Conservation (phyloP, 2,329 filamentous ascomycete species). For the Penicillium sp. region DNA sequence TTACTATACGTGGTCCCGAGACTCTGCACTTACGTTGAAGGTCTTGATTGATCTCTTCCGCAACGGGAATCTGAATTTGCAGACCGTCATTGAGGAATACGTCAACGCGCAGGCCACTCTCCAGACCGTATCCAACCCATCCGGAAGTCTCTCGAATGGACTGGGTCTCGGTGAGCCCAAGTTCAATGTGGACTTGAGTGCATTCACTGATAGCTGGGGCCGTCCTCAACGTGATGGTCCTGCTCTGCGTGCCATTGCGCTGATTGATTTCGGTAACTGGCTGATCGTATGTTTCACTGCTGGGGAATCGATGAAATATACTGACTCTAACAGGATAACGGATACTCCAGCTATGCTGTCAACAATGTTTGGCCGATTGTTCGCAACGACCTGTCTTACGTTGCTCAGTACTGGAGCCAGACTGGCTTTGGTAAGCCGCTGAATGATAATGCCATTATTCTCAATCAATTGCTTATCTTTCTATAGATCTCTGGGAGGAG, state of each 20-base stretch:
- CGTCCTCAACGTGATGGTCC: slow-evolving; percentile 81
- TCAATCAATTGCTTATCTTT: background rate
- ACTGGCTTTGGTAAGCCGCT: slow-evolving; percentile 58
- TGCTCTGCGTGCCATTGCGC: slow-evolving; percentile 71
- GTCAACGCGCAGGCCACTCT: slow-evolving; percentile 68
- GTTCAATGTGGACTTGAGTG: slow-evolving; percentile 65
- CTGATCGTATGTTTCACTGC: slow-evolving; percentile 51
- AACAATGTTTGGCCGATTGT: slow-evolving; percentile 72
- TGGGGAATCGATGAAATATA: no score
- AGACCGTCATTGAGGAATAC: slow-evolving; percentile 67
- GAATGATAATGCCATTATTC: background rate
- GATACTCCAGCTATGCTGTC: slow-evolving; percentile 55
- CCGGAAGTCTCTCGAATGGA: slow-evolving; percentile 56
- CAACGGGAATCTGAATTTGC: slow-evolving; percentile 61
- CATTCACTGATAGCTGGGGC: slow-evolving; percentile 70
- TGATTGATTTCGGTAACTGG: slow-evolving; percentile 74
- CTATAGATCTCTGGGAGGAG: slow-evolving; percentile 75
- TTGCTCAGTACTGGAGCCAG: slow-evolving; percentile 57
- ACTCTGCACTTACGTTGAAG: slow-evolving; percentile 74
- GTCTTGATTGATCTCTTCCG: slow-evolving; percentile 68
- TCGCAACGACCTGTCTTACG: slow-evolving; percentile 74
- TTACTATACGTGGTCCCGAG: slow-evolving; percentile 78
- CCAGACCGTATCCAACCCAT: slow-evolving; percentile 70
- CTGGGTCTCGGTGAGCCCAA: slow-evolving; percentile 71
- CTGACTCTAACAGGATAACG: slow-evolving; percentile 52